A percentile compares a stretch with the other conserved stretches of the same genome.
Evolutionary conservation across 805 yeast genomes (phyloP).

Genomic region (Saturnispora serradocipensis): DNA sequence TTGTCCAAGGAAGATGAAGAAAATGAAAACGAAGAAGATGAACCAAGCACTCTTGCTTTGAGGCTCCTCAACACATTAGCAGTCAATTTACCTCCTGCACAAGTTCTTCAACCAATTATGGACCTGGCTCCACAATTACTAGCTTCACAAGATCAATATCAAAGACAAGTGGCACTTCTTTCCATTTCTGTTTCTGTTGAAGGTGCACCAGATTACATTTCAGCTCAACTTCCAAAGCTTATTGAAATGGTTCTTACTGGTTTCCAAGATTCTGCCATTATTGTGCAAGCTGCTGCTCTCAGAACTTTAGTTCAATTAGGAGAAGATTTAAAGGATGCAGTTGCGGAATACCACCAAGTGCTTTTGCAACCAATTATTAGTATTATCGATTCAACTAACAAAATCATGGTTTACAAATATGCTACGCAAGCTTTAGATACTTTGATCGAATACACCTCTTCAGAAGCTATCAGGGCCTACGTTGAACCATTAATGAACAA

Average conservation of each 20-base stretch:
- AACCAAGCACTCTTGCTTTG: conserved; percentile 68
- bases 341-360: conserved; percentile 75
- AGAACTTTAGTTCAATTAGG: conserved; percentile 72
- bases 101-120: conserved; percentile 73
- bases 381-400: conserved; percentile 78
- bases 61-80: conserved; percentile 74
- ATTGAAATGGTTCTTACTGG: conserved; percentile 69
- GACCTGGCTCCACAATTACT: conserved; percentile 51
- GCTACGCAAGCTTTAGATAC: conserved; percentile 91
- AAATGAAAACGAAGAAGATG: conserved; percentile 86
- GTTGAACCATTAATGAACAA: conserved; percentile 86
- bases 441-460: conserved; percentile 81
- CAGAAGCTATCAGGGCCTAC: conserved; percentile 71
- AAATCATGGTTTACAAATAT: conserved; percentile 75
- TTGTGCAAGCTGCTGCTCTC: conserved; percentile 81
- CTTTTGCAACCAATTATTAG: conserved; percentile 80
- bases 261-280: conserved; percentile 60
- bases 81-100: conserved; percentile 83
- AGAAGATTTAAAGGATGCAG: conserved; percentile 71
- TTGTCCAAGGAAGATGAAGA: conserved; percentile 77
- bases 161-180: conserved; percentile 80
- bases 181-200: conserved; percentile 75
- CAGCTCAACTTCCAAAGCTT: conserved; percentile 64
- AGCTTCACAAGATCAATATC: conserved; percentile 56
- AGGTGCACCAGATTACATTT: conserved; percentile 91